A percentile compares a stretch with the other conserved stretches of the same genome.
Conservation (phyloP, 768 basidiomycete genomes). For the Mrakia frigida region DNA sequence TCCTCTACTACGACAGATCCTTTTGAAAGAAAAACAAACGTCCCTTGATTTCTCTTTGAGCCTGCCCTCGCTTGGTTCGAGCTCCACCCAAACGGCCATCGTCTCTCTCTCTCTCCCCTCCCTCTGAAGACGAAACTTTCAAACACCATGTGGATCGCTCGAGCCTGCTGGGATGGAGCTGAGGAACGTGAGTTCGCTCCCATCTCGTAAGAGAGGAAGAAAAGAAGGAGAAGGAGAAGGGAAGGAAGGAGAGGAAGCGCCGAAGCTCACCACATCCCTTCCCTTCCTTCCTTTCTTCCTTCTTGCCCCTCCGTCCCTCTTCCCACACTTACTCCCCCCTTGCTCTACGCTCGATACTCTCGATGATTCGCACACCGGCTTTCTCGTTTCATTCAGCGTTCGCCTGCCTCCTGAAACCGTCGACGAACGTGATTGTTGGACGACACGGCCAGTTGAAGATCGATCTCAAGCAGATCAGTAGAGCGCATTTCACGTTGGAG, state of each 20-base stretch:
- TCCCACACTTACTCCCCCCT: too few relatives aligned
- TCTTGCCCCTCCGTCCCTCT: neutral
- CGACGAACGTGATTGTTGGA: too few relatives aligned
- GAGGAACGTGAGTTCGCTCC: neutral
- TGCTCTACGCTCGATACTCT: neutral
- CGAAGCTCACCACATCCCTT: conserved; percentile 1
- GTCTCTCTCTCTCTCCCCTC: too few relatives aligned
- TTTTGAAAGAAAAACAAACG: too few relatives aligned
- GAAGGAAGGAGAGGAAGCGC: neutral
- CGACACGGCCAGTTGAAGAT: too few relatives aligned
- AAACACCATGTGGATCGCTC: neutral
- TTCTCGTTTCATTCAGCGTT: neutral
- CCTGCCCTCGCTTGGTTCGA: too few relatives aligned
- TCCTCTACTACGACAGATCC: too few relatives aligned
- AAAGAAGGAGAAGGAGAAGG: neutral
- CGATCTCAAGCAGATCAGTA: too few relatives aligned
- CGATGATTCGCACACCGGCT: neutral
- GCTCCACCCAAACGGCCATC: too few relatives aligned
- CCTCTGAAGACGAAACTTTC: neutral
- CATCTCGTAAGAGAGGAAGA: neutral
- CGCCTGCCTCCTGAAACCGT: too few relatives aligned
- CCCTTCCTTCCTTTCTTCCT: neutral
- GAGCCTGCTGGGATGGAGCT: neutral
- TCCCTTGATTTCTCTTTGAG: too few relatives aligned
- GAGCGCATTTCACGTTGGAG: too few relatives aligned